Evolutionary conservation across 2,329 filamentous ascomycete species (phyloP), one percentile per base, ranked within the genome.

Genomic region (Fusarium gaditjirri): DNA sequence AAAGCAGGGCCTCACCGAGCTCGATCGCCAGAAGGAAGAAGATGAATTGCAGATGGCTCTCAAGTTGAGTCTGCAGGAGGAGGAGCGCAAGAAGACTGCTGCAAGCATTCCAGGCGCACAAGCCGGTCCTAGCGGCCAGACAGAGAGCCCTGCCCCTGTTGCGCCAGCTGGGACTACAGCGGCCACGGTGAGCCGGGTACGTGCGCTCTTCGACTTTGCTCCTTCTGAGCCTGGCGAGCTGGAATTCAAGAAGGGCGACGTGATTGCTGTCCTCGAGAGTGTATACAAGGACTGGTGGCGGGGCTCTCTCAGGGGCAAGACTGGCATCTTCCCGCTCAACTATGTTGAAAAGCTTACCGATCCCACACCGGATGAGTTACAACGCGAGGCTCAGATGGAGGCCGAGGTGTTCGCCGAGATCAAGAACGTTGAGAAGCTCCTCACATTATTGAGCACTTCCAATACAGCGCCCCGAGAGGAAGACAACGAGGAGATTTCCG

Each of bases 251-350:
- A 97, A 97, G 84, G 95, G 96, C 33, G 96, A 99, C 80, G 92
- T 98, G 43, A 99, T 99, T 81, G 95, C 96, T 2, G 96, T 99
- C 21, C 87, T 99, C 43, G 96, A 98, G 82, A 98, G 95, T 3
- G 96, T 98, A 4, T 99, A 97, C 85, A 99, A 98, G 83, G 96
- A 99, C 82, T 99, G 96, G 96, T 99, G 96, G 96, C 95, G 97
- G 76, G 96, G 96, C 3, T 97, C 95, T 44, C 85, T 99, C 65
- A 91, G 95, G 79, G 96, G 96, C 25, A 94, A 98, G 82, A 98
- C 94, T 11, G 96, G 96, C 76, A 99, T 99, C 73, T 99, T 99
- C 82, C 96, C 96, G 11, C 88, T 99, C 73, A 99, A 99, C 84
- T 99, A 99, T 79, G 96, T 99, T 21, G 96, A 99, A 84, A 99